These are phyloP conservation scores for Fusarium tjaetaba DNA, from an alignment of 2,329 filamentous ascomycete genomes.

Conservation along the genomic window DNA sequence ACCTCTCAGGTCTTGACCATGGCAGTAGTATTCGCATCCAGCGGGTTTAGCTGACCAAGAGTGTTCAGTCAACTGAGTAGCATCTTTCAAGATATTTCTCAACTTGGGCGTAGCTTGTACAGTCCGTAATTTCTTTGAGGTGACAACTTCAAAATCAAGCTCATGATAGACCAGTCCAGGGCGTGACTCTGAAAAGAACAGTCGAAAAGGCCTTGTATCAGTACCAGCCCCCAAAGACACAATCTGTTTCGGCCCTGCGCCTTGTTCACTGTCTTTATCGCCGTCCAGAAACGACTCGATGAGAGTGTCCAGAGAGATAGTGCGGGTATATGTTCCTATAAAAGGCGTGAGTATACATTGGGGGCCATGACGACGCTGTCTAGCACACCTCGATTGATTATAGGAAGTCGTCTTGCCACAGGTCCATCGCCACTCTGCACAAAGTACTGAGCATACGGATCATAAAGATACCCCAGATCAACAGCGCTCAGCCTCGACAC, in stretches of 20 bases:
- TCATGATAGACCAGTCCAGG: slow-evolving; percentile 81
- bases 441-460: slow-evolving; percentile 80
- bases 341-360: slow-evolving; percentile 18
- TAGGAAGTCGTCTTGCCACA: slow-evolving; percentile 76
- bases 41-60: slow-evolving; percentile 57
- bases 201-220: slow-evolving; percentile 86
- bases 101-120: slow-evolving; percentile 59
- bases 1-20: slow-evolving; percentile 75
- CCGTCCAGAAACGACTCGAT: slow-evolving; percentile 74
- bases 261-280: slow-evolving; percentile 39
- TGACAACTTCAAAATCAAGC: slow-evolving; percentile 84
- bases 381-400: slow-evolving; percentile 87
- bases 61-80: slow-evolving; percentile 41
- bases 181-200: slow-evolving; percentile 62
- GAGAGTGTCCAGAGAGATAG: slow-evolving; percentile 81
- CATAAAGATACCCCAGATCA: slow-evolving; percentile 82
- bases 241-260: slow-evolving; percentile 70
- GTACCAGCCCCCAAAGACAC: slow-evolving; percentile 93
- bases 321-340: slow-evolving; percentile 92
- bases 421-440: slow-evolving; percentile 61
- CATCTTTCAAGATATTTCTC: slow-evolving; percentile 51
- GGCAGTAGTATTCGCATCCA: slow-evolving; percentile 62
- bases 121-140: slow-evolving; percentile 69
- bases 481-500: slow-evolving; percentile 91
- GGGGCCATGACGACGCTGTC: neutral